Base-by-base conservation (phyloP, 2,329 filamentous ascomycete genomes). In the Venturia carpophila region DNA sequence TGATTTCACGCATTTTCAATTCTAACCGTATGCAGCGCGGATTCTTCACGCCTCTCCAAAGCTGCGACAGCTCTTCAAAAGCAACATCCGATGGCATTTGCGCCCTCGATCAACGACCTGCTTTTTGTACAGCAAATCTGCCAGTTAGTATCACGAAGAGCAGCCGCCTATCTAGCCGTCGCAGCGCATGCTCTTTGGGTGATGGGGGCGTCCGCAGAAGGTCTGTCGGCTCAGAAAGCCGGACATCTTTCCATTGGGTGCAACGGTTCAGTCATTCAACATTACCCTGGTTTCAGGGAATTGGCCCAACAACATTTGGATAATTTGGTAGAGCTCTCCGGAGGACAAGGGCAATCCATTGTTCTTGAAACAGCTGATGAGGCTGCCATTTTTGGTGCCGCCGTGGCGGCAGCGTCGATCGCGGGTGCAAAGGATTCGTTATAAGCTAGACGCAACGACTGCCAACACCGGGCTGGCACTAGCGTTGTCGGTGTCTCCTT, bases 251-350 rank as follows among this genome's bases (percentile, higher is more conserved):
- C 78, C 49, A 78, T 93, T n/a, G 88, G 88, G 3, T 92, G 88
- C 75, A 92, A 91, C 71, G 90, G 90, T 56, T 89, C 87, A 37
- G 88, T 93, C 62, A 86, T 92, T 63, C 89, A 92, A 75, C 87
- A 87, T 70, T 93, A 92, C 71, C 89, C 90, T 0, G 78, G 79
- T 9, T 93, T 91, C 73, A 78, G 83, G 27, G 75, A 74, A 41
- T 80, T 77, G 52, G 87, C 86, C 70, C 89, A 92, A 73, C 72
- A 72, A 6, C 85, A 86, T 69, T 76, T 92, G 60, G 79, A 91
- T 70, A 77, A 79, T 47, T 77, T 92, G 10, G 80, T 70, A 61
- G 75, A 68, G 66, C 72, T 71, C 70, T 60, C 42, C 2, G 56
- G 65, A 9, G 65, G 62, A 5, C 7, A 43, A 43, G 43, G 77